A percentile compares a stretch with the other conserved stretches of the same genome.
These are phyloP conservation scores for Atkinsonella hypoxylon DNA, from an alignment of 2,329 filamentous ascomycete species.

Conservation along the genomic window DNA sequence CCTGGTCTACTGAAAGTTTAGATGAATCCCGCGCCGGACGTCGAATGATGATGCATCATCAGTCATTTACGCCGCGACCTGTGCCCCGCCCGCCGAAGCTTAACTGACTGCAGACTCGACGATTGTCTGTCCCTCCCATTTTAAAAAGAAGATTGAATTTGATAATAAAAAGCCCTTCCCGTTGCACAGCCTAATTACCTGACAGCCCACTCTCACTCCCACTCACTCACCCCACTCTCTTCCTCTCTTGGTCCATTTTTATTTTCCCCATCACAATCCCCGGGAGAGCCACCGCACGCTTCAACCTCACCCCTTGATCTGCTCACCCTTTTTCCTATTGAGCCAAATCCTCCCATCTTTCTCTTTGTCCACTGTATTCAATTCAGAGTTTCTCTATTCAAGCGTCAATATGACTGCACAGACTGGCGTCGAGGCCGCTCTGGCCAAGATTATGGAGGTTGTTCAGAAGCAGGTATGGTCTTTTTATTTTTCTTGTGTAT, in stretches of 20 bases:
- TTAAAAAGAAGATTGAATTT: too few relatives aligned
- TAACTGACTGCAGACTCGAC: too few relatives aligned
- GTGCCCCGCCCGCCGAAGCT: too few relatives aligned
- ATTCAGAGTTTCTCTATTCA: not conserved
- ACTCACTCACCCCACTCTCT: too few relatives aligned
- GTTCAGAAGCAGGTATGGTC: conserved; percentile 13
- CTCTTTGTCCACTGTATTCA: not conserved
- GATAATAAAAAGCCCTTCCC: not conserved
- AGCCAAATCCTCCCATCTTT: not conserved
- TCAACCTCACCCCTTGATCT: conserved; percentile 2
- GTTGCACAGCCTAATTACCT: not conserved
- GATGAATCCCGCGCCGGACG: too few relatives aligned
- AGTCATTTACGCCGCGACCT: too few relatives aligned
- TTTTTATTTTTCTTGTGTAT: not conserved
- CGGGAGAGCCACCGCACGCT: not conserved
- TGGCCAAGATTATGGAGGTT: conserved; percentile 13
- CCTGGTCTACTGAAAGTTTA: too few relatives aligned
- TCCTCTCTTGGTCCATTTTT: conserved; percentile 1
- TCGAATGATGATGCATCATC: too few relatives aligned
- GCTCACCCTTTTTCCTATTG: not conserved
- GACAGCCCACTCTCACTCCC: too few relatives aligned
- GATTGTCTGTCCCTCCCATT: too few relatives aligned
- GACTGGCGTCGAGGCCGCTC: conserved; percentile 10
- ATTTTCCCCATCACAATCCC: conserved; percentile 4
- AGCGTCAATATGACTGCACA: conserved; percentile 7